phyloP scores from a whole-genome alignment of 129 eudicot species.

The Flaveria bidentis region DNA sequence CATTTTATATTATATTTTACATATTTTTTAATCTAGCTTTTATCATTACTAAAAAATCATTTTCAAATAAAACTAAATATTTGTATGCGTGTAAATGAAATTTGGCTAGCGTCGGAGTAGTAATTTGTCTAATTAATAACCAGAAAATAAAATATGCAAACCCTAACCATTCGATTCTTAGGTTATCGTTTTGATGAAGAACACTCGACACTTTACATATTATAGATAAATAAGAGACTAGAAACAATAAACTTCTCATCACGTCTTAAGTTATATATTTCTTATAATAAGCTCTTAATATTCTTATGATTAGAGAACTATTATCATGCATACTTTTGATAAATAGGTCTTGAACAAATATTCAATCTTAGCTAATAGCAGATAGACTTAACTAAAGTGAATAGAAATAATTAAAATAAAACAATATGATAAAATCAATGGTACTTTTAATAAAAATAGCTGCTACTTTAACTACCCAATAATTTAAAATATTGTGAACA shows the following conservation, averaged over 20 bases:
- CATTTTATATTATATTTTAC: not conserved
- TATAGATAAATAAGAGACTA: not conserved
- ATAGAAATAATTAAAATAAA: not conserved
- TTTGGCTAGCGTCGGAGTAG: not conserved
- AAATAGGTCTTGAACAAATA: too few relatives aligned
- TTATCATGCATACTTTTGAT: too few relatives aligned
- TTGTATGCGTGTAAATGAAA: not conserved
- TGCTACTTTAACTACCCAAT: constrained; percentile 23
- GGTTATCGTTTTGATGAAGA: not conserved
- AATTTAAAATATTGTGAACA: constrained; percentile 29
- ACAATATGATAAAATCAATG: not conserved
- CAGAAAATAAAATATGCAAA: too few relatives aligned
- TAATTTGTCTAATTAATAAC: not conserved
- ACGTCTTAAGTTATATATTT: too few relatives aligned
- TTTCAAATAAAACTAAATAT: not conserved
- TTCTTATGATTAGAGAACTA: too few relatives aligned
- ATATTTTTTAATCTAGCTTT: not conserved
- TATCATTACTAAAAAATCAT: not conserved
- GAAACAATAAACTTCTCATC: too few relatives aligned
- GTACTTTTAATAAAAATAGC: constrained; percentile 12
- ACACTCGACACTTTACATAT: too few relatives aligned
- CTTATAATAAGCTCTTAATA: too few relatives aligned
- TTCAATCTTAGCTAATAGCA: not conserved
- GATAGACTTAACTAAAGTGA: not conserved
- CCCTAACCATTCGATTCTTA: not conserved